phyloP scores from a whole-genome alignment of 768 basidiomycete species.

The Serpula lacrymans region DNA sequence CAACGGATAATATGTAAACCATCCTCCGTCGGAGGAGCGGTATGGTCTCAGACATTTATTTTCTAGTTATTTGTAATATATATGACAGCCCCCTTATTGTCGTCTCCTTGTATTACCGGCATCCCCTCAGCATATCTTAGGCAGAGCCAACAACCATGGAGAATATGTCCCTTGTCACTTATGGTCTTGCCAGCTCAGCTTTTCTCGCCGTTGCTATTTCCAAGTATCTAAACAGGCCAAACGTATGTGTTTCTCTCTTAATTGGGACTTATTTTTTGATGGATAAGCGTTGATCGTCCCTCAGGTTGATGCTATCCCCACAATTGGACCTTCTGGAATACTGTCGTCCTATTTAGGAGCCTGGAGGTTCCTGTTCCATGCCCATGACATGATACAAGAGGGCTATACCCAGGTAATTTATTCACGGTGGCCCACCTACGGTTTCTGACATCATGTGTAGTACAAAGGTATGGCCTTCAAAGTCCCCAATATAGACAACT shows the following conservation, averaged over 20 bases:
- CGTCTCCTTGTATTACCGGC: too few species aligned
- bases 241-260: too few species aligned
- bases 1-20: too few species aligned
- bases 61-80: too few species aligned
- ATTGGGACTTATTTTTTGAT: too few species aligned
- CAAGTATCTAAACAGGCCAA: too few species aligned
- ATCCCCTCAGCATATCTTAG: conserved; percentile 8
- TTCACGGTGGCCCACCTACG: background rate
- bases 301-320: conserved; percentile 27
- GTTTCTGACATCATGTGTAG: conserved; percentile 10
- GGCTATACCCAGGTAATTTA: conserved; percentile 26
- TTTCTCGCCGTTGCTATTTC: conserved; percentile 1
- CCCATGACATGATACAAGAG: conserved; percentile 21
- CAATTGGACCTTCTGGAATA: conserved; percentile 20
- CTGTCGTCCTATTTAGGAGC: conserved; percentile 25
- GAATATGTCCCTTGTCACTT: background rate
- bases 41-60: too few species aligned
- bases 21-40: too few species aligned
- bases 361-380: conserved; percentile 13
- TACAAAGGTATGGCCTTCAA: conserved; percentile 29
- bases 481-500: conserved; percentile 23
- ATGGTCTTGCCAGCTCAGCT: background rate
- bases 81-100: too few species aligned
- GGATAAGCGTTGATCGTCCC: too few species aligned
- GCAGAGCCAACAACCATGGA: conserved; percentile 12